Evolutionary conservation across 108 stramenopile species (phyloP).

Genomic region (Schizochytrium sp.): DNA sequence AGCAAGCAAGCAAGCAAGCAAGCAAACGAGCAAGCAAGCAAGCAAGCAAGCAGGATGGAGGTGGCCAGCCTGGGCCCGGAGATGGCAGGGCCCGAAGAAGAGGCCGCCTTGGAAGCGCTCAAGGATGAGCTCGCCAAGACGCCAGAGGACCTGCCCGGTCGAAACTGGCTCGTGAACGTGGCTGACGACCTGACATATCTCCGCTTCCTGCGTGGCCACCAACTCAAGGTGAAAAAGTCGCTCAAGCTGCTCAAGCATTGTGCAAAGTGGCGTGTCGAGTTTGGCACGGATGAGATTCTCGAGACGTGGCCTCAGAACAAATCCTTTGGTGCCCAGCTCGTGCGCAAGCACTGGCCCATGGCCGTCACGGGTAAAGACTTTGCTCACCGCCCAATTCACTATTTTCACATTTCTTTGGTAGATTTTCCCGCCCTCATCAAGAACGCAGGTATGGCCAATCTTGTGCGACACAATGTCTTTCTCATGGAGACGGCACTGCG

Average conservation of each 20-base stretch:
- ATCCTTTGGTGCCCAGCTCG: not conserved
- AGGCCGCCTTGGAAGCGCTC: not conserved
- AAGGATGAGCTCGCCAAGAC: not conserved
- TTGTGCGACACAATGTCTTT: not conserved
- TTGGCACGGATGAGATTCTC: not conserved
- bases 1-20: no score
- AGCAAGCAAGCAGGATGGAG: no score
- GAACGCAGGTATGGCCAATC: not conserved
- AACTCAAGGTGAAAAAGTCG: not conserved
- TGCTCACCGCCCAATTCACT: not conserved
- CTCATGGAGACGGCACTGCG: not conserved
- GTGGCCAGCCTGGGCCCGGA: no score
- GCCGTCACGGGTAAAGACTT: not conserved
- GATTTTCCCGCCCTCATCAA: not conserved
- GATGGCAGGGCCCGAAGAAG: not conserved
- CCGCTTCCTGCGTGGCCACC: not conserved
- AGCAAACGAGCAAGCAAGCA: no score
- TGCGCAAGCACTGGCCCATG: slow-evolving; percentile 8
- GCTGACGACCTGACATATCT: not conserved
- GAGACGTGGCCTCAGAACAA: not conserved
- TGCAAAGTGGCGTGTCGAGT: not conserved
- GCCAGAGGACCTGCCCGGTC: not conserved
- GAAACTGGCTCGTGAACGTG: not conserved
- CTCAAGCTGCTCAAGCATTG: not conserved
- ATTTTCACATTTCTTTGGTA: not conserved